Evolutionary conservation across 495 filamentous ascomycete species (phyloP).

Genomic region (Tuber melanosporum): DNA sequence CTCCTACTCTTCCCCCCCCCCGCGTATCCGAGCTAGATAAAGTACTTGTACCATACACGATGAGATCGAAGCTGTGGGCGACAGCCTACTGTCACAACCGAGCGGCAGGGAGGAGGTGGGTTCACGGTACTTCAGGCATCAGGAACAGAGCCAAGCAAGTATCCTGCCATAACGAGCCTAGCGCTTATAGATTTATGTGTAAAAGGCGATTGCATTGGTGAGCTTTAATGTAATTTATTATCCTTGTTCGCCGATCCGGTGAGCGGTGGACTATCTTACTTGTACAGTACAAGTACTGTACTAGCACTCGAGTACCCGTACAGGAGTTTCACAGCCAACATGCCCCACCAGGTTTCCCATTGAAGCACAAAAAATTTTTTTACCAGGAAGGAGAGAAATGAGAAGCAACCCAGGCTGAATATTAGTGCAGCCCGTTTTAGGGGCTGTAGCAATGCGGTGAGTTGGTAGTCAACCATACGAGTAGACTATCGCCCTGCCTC

Average conservation of each 20-base stretch:
- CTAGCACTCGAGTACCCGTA: too few species aligned
- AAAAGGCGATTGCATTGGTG: neutral
- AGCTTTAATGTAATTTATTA: too few species aligned
- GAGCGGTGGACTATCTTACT: neutral
- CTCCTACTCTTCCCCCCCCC: neutral
- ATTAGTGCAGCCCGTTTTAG: neutral
- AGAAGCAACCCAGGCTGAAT: neutral
- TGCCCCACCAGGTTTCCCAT: neutral
- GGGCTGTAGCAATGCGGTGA: neutral
- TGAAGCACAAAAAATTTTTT: neutral
- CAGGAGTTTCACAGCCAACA: neutral
- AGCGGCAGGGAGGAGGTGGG: neutral
- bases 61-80: neutral
- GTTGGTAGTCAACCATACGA: neutral
- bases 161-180: neutral
- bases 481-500: neutral
- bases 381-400: neutral
- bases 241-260: too few species aligned
- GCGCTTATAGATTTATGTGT: conserved; percentile 1
- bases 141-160: neutral
- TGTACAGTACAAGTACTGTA: too few species aligned
- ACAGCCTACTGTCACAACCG: neutral
- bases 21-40: conserved; percentile 1
- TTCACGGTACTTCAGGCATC: neutral
- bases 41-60: neutral